Conservation (phyloP, 2,329 filamentous ascomycete genomes). For the Fusarium pilosicola region DNA sequence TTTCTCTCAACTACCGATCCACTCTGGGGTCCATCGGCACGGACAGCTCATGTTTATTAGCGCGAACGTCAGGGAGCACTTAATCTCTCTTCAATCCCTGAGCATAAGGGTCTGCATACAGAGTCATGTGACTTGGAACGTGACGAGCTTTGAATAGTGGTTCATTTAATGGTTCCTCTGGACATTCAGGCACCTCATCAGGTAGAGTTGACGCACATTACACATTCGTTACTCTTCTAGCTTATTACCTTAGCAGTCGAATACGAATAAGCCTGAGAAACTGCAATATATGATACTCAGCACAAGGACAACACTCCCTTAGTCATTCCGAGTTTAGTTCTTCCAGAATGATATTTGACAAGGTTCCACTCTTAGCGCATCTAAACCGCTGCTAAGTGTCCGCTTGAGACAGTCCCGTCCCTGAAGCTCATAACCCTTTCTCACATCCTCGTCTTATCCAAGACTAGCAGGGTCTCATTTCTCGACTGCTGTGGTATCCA, state of each 20-base stretch:
- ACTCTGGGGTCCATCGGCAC: conserved; percentile 3
- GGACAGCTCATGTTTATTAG: conserved; percentile 19
- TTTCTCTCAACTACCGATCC: conserved; percentile 26
- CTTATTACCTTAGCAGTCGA: neutral
- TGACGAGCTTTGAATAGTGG: neutral
- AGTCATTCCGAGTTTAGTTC: conserved; percentile 2
- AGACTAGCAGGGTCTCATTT: conserved; percentile 15
- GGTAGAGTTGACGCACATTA: neutral
- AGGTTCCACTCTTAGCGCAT: conserved; percentile 22
- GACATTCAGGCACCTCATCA: neutral
- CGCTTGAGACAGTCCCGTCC: conserved; percentile 15
- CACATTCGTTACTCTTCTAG: neutral
- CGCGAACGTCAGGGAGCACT: conserved; percentile 23
- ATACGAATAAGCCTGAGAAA: neutral
- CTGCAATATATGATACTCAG: neutral
- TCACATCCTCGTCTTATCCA: neutral
- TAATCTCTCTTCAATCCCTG: conserved; percentile 19
- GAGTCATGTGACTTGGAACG: conserved; percentile 25
- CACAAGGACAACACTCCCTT: neutral
- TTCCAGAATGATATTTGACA: conserved; percentile 24
- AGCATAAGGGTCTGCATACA: neutral
- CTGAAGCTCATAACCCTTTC: neutral
- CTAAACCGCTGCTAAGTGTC: neutral
- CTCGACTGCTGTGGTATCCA: conserved; percentile 14
- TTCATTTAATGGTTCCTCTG: neutral